These are phyloP conservation scores for Chaetomium fimeti DNA, from an alignment of 495 filamentous ascomycete species.

Conservation along the genomic window DNA sequence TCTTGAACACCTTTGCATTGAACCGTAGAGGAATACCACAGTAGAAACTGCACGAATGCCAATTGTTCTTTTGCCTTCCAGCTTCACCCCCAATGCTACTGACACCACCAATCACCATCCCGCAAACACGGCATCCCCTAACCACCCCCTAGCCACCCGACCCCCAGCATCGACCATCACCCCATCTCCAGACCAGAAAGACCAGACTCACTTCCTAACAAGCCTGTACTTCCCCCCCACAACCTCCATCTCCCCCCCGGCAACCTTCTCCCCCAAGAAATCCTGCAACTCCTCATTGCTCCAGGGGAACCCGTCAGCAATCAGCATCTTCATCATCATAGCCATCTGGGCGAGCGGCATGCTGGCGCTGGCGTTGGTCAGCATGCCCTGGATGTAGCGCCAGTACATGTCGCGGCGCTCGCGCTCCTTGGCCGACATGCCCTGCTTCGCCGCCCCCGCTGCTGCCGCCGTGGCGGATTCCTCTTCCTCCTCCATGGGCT, in stretches of 20 bases:
- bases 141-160: too few relatives aligned
- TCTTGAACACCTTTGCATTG: too few relatives aligned
- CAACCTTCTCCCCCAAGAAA: constrained; percentile 73
- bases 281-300: constrained; percentile 69
- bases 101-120: too few relatives aligned
- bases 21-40: too few relatives aligned
- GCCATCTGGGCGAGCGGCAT: constrained; percentile 79
- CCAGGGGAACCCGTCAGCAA: constrained; percentile 83
- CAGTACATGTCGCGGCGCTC: constrained; percentile 83
- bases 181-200: not conserved
- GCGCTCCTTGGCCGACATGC: constrained; percentile 49
- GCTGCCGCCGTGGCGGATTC: not conserved
- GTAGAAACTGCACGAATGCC: too few relatives aligned
- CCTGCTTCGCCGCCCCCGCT: constrained; percentile 37
- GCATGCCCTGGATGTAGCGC: constrained; percentile 89
- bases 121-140: too few relatives aligned
- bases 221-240: constrained; percentile 71
- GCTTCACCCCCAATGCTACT: too few relatives aligned
- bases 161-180: not conserved
- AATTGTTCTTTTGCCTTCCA: too few relatives aligned
- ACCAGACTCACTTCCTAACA: constrained; percentile 44
- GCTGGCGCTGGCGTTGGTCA: constrained; percentile 76
- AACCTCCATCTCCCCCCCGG: constrained; percentile 67
- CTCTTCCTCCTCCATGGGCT: not conserved
- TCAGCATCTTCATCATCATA: constrained; percentile 90